These are phyloP conservation scores for Chrysochromulina tobinii DNA, from an alignment of 78 protist species.

Conservation along the genomic window DNA sequence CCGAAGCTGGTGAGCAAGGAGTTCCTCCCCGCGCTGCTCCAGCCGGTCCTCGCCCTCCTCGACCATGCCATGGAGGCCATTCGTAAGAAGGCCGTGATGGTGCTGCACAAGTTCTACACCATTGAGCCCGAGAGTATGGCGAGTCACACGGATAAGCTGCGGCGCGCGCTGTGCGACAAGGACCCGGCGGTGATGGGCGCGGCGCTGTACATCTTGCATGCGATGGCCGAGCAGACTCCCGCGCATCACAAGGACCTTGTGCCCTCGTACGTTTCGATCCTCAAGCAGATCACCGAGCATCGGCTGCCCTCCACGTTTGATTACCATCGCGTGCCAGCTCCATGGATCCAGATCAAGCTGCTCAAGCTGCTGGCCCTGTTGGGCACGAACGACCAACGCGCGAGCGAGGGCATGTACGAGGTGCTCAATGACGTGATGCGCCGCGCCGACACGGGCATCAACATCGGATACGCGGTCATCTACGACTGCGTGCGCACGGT, in stretches of 20 bases:
- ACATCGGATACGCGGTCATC: slow-evolving; percentile 84
- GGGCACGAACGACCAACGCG: slow-evolving; percentile 64
- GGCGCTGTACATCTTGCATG: slow-evolving; percentile 59
- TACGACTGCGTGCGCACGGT: slow-evolving; percentile 85
- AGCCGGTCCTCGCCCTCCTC: neutral
- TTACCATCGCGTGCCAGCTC: slow-evolving; percentile 94
- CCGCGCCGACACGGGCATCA: slow-evolving; percentile 75
- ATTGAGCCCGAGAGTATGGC: neutral
- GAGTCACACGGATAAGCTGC: neutral
- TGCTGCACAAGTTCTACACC: slow-evolving; percentile 44
- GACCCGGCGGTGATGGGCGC: slow-evolving; percentile 73
- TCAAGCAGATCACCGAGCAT: slow-evolving; percentile 88
- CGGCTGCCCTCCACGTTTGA: slow-evolving; percentile 77
- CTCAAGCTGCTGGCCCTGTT: slow-evolving; percentile 79
- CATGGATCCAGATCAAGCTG: slow-evolving; percentile 84
- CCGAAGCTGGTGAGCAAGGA: slow-evolving; percentile 63
- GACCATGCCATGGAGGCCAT: slow-evolving; percentile 38
- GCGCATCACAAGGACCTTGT: slow-evolving; percentile 60
- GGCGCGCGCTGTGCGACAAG: slow-evolving; percentile 29
- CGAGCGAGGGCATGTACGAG: slow-evolving; percentile 62
- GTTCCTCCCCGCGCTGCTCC: slow-evolving; percentile 53
- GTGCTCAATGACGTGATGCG: slow-evolving; percentile 60
- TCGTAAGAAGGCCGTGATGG: slow-evolving; percentile 69
- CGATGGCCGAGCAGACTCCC: slow-evolving; percentile 30
- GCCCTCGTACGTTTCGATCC: slow-evolving; percentile 77